These are phyloP conservation scores for Graphium sp. DNA, from an alignment of 2,329 filamentous ascomycete genomes.

Conservation along the genomic window DNA sequence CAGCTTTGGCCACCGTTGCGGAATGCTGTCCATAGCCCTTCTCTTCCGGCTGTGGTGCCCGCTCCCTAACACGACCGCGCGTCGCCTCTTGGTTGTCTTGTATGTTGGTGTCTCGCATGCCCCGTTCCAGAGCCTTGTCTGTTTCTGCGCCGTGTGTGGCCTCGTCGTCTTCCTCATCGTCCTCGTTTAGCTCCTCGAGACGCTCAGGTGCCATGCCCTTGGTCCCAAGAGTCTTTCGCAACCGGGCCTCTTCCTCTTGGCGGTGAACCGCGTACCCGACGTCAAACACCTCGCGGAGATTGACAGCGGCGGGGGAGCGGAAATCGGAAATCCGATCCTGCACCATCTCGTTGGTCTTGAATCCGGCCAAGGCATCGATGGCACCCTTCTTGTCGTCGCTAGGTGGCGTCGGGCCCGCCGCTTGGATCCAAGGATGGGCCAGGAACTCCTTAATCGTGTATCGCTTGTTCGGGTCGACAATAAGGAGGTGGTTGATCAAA, in stretches of 20 bases:
- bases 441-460: slow-evolving; percentile 90
- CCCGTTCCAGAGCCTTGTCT: slow-evolving; percentile 53
- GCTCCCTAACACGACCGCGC: slow-evolving; percentile 9
- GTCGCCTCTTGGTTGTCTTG: no score
- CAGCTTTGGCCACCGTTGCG: slow-evolving; percentile 66
- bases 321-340: slow-evolving; percentile 71
- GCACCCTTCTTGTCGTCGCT: slow-evolving; percentile 41
- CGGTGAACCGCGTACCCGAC: slow-evolving; percentile 95
- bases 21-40: slow-evolving; percentile 83
- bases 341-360: slow-evolving; percentile 35
- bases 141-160: slow-evolving; percentile 37
- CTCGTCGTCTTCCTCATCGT: slow-evolving; percentile 42
- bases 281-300: slow-evolving; percentile 92
- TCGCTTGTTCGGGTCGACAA: slow-evolving; percentile 86
- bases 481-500: slow-evolving; percentile 80
- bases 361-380: slow-evolving; percentile 24
- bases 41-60: slow-evolving; percentile 19
- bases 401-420: slow-evolving; percentile 37
- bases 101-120: slow-evolving; percentile 74
- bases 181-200: slow-evolving; percentile 53
- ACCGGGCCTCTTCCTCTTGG: slow-evolving; percentile 90
- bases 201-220: slow-evolving; percentile 44
- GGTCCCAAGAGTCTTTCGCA: slow-evolving; percentile 65
- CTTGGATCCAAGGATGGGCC: slow-evolving; percentile 81
- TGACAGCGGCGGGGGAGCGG: slow-evolving; percentile 86